A percentile compares a stretch with the other conserved stretches of the same genome.
These are phyloP conservation scores for Zea mays DNA, from an alignment of 176 grass and related monocot genomes.

Conservation along the genomic window DNA sequence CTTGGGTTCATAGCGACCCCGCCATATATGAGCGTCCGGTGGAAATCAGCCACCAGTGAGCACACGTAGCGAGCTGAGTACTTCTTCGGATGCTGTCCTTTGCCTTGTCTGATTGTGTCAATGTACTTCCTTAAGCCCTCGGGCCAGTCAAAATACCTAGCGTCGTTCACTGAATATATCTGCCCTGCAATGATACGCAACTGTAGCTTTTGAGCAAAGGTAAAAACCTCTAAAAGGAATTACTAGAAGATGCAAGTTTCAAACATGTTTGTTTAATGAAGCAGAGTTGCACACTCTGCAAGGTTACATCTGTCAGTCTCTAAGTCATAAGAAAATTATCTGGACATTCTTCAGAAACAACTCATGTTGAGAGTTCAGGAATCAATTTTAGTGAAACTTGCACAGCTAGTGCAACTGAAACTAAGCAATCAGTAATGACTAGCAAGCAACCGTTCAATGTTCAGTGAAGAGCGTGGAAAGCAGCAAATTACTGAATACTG, in stretches of 20 bases:
- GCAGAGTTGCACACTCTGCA: neutral
- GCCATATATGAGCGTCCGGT: constrained; percentile 79
- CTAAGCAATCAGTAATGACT: neutral
- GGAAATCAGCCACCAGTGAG: constrained; percentile 87
- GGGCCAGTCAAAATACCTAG: constrained; percentile 89
- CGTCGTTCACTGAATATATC: constrained; percentile 97
- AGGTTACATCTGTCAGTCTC: constrained; percentile 1
- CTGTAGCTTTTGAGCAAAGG: constrained; percentile 23
- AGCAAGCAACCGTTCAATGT: neutral
- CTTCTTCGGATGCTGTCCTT: constrained; percentile 86
- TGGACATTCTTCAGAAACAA: constrained; percentile 14
- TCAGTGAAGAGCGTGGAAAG: neutral
- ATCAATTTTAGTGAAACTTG: neutral
- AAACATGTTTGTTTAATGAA: constrained; percentile 17
- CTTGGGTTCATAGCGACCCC: constrained; percentile 95
- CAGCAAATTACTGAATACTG: neutral
- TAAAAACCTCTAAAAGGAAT: neutral
- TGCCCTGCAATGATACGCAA: constrained; percentile 60
- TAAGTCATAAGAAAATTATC: constrained; percentile 1
- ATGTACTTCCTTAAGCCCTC: constrained; percentile 87
- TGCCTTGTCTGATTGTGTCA: constrained; percentile 85
- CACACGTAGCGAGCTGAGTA: constrained; percentile 94
- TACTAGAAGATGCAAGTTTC: neutral
- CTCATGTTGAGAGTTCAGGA: neutral
- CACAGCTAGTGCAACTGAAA: neutral